Evolutionary conservation across 2,329 filamentous ascomycete species (phyloP).

Genomic region (Fusarium succisae): DNA sequence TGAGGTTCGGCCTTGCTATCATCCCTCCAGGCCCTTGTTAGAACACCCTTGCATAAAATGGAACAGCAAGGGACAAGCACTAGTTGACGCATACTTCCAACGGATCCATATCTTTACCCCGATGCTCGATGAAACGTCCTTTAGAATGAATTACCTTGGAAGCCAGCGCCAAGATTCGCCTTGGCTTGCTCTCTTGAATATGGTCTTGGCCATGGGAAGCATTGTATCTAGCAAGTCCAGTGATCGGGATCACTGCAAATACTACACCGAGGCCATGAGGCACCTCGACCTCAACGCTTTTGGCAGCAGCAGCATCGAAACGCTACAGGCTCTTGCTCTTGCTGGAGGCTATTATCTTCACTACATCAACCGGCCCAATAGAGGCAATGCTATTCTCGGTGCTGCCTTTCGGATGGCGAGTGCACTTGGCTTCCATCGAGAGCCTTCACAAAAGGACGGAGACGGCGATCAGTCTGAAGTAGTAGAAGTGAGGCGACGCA

Average conservation of each 20-base stretch:
- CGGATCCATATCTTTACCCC: slow-evolving; percentile 4
- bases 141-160: background rate
- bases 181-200: slow-evolving; percentile 2
- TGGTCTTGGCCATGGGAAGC: slow-evolving; percentile 3
- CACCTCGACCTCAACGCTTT: background rate
- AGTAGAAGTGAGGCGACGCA: background rate
- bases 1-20: background rate
- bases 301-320: slow-evolving; percentile 4
- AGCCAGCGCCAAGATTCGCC: background rate
- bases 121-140: background rate
- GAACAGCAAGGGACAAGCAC: background rate
- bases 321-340: background rate
- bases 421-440: slow-evolving; percentile 2
- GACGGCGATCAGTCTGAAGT: background rate
- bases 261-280: background rate
- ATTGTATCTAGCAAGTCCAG: background rate
- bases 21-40: background rate
- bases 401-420: slow-evolving; percentile 5
- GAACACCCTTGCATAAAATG: background rate
- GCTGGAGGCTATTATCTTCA: slow-evolving; percentile 1
- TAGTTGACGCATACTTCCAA: slow-evolving; percentile 1
- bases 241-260: background rate
- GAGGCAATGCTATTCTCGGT: slow-evolving; percentile 7
- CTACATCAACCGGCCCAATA: slow-evolving; percentile 8
- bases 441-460: background rate